Evolutionary conservation across 2,329 filamentous ascomycete genomes (phyloP), one percentile per base, ranked within the genome.

Genomic region (Penicillium fuscoglaucum): DNA sequence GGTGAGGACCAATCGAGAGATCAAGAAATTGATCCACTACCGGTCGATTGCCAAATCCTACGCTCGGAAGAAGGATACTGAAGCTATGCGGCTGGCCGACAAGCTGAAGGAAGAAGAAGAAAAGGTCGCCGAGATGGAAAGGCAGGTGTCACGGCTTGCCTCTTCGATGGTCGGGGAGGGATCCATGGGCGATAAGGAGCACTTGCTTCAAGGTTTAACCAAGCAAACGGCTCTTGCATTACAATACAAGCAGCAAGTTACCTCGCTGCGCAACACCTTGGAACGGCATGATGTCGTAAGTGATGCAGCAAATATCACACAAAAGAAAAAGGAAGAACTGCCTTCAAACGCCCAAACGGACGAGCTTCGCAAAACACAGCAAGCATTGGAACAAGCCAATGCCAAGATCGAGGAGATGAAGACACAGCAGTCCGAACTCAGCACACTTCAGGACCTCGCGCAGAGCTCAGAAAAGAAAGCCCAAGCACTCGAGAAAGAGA

Each of bases 11-110:
- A 82, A 84, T 59, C 78, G 78, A 40, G 84, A 88, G 66, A 82
- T 86, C 67, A 84, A 81, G 68, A 85, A 83, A 65, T 76, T 88
- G 49, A 80, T 87, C 51, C 77, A 81, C 31, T 87, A 87, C 66
- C 82, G 84, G 59, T 81, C 83, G 48, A 74, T 83, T 28, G 82
- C 83, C 19, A 87, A 85, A 68, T 81, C 80, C 41, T 87, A 82
- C 67, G 85, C 85, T 17, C 80, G 78, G 60, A 83, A 84, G 66
- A 86, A 86, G 66, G 85, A 87, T 61, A 69, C 74, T 3, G 82
- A 86, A 66, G 82, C 81, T 19, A 76, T 76, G 17, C 80, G 83
- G 52, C 68, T 86, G 41, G 72, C 76, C 24, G 80, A 80, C 35
- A 79, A 83, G 63, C 74, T 87, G 13, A 77, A 78, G 57, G 76